phyloP scores from a whole-genome alignment of 1,284 basidiomycete species.

The Trametes polyzona region DNA sequence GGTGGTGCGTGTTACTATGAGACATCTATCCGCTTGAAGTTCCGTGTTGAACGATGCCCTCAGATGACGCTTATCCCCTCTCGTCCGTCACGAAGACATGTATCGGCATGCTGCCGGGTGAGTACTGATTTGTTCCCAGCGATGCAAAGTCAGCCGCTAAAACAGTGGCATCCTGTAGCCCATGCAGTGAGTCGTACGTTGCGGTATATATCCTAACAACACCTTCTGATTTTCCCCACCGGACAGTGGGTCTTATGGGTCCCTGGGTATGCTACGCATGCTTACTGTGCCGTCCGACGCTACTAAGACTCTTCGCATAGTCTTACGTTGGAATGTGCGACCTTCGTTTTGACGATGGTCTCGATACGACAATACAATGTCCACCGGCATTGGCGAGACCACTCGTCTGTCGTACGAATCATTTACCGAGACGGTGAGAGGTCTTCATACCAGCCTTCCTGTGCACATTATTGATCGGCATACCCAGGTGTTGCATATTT shows the following conservation, averaged over 20 bases:
- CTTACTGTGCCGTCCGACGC: not conserved
- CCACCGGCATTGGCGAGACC: constrained; percentile 1
- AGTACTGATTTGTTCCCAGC: no score
- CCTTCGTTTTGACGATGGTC: constrained; percentile 21
- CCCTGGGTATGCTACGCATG: not conserved
- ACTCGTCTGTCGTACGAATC: constrained; percentile 11
- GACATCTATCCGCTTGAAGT: no score
- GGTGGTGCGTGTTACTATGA: constrained; percentile 2
- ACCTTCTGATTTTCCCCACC: not conserved
- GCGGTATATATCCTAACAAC: not conserved
- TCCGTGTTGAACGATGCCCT: not conserved
- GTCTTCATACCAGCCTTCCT: not conserved
- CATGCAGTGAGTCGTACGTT: constrained; percentile 8
- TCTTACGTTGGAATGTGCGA: constrained; percentile 16
- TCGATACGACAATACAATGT: constrained; percentile 18
- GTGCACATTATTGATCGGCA: not conserved
- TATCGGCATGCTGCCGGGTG: constrained; percentile 14
- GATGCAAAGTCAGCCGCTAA: no score
- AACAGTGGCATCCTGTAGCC: no score
- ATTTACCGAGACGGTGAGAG: constrained; percentile 22
- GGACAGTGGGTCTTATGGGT: constrained; percentile 15
- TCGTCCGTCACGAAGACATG: constrained; percentile 12
- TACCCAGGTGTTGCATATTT: constrained; percentile 20
- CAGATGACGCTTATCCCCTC: constrained; percentile 16
- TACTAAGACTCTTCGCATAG: not conserved